These are phyloP conservation scores for Triticum aestivum DNA, from an alignment of 176 grass and related monocot species.

Conservation along the genomic window IWGSC_CS_RefSeq_v2.1 NC_057807.1:673962824-673963323, in stretches of 20 bases:
- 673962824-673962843: not conserved
- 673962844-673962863: not conserved
- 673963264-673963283: not conserved
- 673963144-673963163: not conserved
- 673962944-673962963: constrained; percentile 54
- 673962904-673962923: constrained; percentile 29
- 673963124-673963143: not conserved
- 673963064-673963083: not conserved
- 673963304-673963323: not conserved
- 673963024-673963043: constrained; percentile 80
- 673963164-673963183: not conserved
- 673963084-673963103: not conserved
- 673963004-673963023: constrained; percentile 58
- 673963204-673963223: not conserved
- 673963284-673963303: not conserved
- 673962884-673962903: constrained; percentile 56
- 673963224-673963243: not conserved
- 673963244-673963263: not conserved
- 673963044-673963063: constrained; percentile 6
- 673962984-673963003: constrained; percentile 48
- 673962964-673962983: constrained; percentile 48
- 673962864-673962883: constrained; percentile 14
- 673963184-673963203: not conserved
- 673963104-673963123: not conserved
- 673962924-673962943: constrained; percentile 47